Evolutionary conservation across 192 early-diverging fungal species (phyloP).

Genomic region (Tieghemiomyces parasiticus): DNA sequence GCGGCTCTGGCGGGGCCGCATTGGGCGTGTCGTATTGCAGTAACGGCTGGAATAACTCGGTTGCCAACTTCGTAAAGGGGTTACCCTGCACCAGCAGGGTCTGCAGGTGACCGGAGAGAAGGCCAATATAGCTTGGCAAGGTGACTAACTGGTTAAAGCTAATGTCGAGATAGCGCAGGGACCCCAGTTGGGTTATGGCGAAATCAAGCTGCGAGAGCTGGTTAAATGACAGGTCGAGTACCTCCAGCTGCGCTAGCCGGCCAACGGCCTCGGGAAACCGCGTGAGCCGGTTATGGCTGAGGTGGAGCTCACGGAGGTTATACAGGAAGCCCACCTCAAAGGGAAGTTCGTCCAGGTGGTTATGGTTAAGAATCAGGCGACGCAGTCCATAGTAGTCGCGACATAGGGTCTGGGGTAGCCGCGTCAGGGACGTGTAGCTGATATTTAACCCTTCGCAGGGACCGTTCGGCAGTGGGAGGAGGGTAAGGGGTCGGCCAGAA

Average conservation of each 20-base stretch:
- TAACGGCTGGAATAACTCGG: constrained; percentile 21
- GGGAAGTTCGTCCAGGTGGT: constrained; percentile 22
- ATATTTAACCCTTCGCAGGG: constrained; percentile 16
- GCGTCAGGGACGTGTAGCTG: constrained; percentile 20
- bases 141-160: constrained; percentile 21
- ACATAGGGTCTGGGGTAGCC: constrained; percentile 21
- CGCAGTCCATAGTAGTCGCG: constrained; percentile 18
- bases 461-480: not conserved
- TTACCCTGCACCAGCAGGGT: constrained; percentile 26
- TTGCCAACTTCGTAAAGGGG: constrained; percentile 20
- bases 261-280: constrained; percentile 20
- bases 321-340: constrained; percentile 21
- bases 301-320: constrained; percentile 24
- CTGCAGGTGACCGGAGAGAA: constrained; percentile 20
- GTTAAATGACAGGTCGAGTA: constrained; percentile 26
- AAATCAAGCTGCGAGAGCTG: constrained; percentile 16
- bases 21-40: too few relatives aligned
- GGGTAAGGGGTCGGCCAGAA: not conserved
- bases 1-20: too few relatives aligned
- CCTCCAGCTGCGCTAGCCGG: constrained; percentile 22
- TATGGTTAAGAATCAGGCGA: constrained; percentile 22
- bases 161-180: constrained; percentile 26
- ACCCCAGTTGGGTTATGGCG: constrained; percentile 18
- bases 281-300: constrained; percentile 20
- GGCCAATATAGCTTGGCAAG: constrained; percentile 22